Evolutionary conservation across 2,329 filamentous ascomycete genomes (phyloP).

Genomic region (Zopfia rhizophila): DNA sequence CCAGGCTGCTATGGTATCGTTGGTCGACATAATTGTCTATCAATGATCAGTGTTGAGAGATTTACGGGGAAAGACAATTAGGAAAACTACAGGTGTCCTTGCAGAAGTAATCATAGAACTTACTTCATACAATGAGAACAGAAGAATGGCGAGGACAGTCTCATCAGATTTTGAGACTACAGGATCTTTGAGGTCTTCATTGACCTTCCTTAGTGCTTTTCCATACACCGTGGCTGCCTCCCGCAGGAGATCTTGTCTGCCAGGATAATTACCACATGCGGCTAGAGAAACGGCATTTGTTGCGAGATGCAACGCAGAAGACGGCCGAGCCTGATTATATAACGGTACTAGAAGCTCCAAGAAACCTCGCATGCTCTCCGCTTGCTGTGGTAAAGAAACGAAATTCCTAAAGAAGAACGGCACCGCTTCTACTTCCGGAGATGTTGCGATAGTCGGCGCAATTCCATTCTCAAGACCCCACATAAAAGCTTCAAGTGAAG

Average conservation of each 20-base stretch:
- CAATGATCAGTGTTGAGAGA: conserved; percentile 23
- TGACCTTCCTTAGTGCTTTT: conserved; percentile 49
- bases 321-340: conserved; percentile 46
- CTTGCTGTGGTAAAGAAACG: conserved; percentile 49
- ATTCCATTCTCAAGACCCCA: conserved; percentile 43
- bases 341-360: conserved; percentile 51
- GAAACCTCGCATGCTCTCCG: conserved; percentile 51
- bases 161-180: conserved; percentile 49
- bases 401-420: conserved; percentile 57
- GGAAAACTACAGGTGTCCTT: conserved; percentile 28
- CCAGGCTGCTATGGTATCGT: conserved; percentile 51
- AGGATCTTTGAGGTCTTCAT: conserved; percentile 49
- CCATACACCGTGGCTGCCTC: conserved; percentile 51
- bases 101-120: conserved; percentile 31
- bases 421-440: conserved; percentile 50
- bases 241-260: conserved; percentile 41
- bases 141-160: conserved; percentile 50
- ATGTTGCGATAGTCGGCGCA: conserved; percentile 37
- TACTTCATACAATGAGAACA: conserved; percentile 56
- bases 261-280: conserved; percentile 51
- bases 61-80: neutral
- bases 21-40: conserved; percentile 52
- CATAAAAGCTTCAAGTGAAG: conserved; percentile 38
- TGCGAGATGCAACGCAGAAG: conserved; percentile 53
- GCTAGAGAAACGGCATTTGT: conserved; percentile 53